Conservation (phyloP, 2,329 filamentous ascomycete species). For the Diplodia seriata region DNA sequence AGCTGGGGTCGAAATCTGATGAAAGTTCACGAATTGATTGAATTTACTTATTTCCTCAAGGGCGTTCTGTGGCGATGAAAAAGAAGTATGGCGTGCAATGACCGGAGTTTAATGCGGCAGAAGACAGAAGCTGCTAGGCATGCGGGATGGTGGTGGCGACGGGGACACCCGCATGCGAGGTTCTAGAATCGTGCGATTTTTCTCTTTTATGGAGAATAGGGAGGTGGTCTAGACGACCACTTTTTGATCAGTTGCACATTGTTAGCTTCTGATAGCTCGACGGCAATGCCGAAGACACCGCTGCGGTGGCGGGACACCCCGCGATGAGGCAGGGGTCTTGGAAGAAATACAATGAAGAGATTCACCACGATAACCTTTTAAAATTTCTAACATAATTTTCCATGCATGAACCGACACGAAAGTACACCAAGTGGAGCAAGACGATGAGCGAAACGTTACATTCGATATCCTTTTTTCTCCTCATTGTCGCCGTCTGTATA, state of each 20-base stretch:
- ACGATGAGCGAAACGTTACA: not conserved
- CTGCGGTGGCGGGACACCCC: not conserved
- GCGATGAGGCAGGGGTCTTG: not conserved
- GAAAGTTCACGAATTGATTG: not conserved
- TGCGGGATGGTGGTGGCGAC: not conserved
- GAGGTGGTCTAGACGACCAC: not conserved
- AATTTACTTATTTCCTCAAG: not conserved
- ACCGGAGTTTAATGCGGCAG: not conserved
- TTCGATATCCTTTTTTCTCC: not conserved
- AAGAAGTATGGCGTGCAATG: not conserved
- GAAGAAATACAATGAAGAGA: not conserved
- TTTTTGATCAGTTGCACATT: not conserved
- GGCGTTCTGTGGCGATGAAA: not conserved
- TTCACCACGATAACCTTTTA: not conserved
- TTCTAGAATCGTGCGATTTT: not conserved
- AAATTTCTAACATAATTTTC: not conserved
- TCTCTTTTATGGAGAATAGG: not conserved
- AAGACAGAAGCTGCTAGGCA: not conserved
- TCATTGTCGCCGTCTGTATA: not conserved
- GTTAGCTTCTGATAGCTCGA: not conserved
- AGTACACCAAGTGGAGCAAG: not conserved
- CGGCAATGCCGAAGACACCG: not conserved
- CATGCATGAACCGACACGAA: not conserved
- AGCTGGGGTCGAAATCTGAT: not conserved
- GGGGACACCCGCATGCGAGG: not conserved